phyloP scores from a whole-genome alignment of 441 rosid genomes.

The Flueggea neowawraea region DNA sequence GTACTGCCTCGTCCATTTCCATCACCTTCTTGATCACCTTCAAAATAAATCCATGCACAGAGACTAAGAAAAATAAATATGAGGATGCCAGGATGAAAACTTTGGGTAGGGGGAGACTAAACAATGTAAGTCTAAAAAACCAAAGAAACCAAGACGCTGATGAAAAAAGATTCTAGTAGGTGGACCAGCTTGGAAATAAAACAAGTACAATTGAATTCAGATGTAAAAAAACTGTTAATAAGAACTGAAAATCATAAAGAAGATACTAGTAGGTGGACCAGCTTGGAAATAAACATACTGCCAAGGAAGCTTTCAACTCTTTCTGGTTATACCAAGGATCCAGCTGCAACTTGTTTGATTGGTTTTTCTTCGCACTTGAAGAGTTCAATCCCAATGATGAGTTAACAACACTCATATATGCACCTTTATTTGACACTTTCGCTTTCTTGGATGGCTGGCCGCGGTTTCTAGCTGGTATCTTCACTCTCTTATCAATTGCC shows the following conservation, averaged over 20 bases:
- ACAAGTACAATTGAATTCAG: not conserved
- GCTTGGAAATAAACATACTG: too few species aligned
- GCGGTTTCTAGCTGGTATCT: constrained; percentile 14
- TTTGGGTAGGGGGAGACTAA: not conserved
- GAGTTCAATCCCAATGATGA: constrained; percentile 24
- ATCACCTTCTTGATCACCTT: constrained; percentile 54
- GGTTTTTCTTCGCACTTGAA: constrained; percentile 22
- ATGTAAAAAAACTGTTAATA: not conserved
- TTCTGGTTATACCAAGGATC: constrained; percentile 28
- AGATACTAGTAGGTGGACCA: too few species aligned
- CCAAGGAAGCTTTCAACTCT: constrained; percentile 40
- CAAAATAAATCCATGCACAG: not conserved
- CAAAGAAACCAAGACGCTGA: not conserved
- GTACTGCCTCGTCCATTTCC: constrained; percentile 59
- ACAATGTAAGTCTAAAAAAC: not conserved
- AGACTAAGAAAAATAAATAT: not conserved
- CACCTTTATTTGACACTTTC: constrained; percentile 22
- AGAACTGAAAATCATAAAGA: constrained; percentile 1
- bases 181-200: not conserved
- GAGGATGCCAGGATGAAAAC: not conserved
- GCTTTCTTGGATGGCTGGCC: constrained; percentile 22
- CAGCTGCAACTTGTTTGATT: constrained; percentile 14
- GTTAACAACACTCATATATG: constrained; percentile 21
- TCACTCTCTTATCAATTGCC: constrained; percentile 9
- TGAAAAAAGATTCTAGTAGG: not conserved